Evolutionary conservation across 768 basidiomycete species (phyloP).

Genomic region (Lactarius indigo): DNA sequence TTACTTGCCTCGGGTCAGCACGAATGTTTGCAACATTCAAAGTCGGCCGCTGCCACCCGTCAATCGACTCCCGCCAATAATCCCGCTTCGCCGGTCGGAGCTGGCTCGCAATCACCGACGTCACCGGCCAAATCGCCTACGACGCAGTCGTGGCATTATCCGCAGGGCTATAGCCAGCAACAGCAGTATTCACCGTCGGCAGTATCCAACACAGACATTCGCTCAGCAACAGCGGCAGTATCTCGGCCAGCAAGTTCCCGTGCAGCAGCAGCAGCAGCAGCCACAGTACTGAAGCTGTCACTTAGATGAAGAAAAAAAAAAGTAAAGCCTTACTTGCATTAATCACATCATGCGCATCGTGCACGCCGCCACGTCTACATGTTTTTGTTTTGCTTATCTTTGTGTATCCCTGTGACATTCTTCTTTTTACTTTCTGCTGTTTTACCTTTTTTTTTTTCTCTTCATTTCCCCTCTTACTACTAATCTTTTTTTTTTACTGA

Average conservation of each 20-base stretch:
- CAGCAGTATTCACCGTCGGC: constrained; percentile 18
- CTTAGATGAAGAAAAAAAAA: constrained; percentile 1
- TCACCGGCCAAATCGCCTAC: constrained; percentile 5
- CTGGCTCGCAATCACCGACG: not conserved
- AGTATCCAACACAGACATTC: constrained; percentile 9
- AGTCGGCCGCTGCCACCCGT: constrained; percentile 21
- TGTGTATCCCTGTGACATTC: not conserved
- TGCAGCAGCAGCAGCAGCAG: constrained; percentile 23
- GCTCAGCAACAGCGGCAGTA: constrained; percentile 19
- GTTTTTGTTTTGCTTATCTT: not conserved
- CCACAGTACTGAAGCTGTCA: constrained; percentile 9
- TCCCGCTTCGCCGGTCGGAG: not conserved
- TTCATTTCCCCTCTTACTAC: not conserved
- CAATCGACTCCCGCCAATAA: constrained; percentile 20
- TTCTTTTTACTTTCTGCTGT: not conserved
- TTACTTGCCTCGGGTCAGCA: constrained; percentile 76
- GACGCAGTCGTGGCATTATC: constrained; percentile 15
- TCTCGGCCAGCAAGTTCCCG: constrained; percentile 13
- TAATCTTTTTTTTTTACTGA: not conserved
- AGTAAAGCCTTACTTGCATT: constrained; percentile 13
- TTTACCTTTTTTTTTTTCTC: not conserved
- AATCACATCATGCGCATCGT: not conserved
- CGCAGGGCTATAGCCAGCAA: constrained; percentile 12
- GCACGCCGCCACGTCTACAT: not conserved
- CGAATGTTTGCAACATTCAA: constrained; percentile 43